A percentile compares a stretch with the other conserved stretches of the same genome.
Conservation (phyloP, 2,329 filamentous ascomycete species). For the Scedosporium dehoogii region DNA sequence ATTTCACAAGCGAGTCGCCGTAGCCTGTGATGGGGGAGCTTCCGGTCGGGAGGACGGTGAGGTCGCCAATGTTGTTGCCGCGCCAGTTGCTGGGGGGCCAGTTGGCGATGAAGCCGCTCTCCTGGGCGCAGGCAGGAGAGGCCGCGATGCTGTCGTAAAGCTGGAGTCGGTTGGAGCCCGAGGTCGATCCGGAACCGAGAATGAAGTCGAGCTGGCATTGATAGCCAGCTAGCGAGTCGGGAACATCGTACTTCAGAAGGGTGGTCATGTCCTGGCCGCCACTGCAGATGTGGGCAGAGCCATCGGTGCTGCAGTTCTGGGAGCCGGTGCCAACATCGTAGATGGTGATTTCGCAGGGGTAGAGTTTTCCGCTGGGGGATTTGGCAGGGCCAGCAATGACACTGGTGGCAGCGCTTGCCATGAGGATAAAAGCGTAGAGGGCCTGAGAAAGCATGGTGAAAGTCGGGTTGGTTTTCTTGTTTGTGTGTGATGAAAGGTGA, state of each 20-base stretch:
- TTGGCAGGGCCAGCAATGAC: too few relatives aligned
- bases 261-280: conserved; percentile 17
- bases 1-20: conserved; percentile 8
- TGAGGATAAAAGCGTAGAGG: neutral
- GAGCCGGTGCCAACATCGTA: neutral
- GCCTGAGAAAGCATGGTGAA: too few relatives aligned
- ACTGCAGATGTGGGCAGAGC: conserved; percentile 5
- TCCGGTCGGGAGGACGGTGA: conserved; percentile 5
- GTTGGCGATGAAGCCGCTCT: conserved; percentile 7
- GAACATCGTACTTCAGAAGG: conserved; percentile 20
- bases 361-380: too few relatives aligned
- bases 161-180: conserved; percentile 18
- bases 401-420: too few relatives aligned
- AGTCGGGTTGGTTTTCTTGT: too few relatives aligned
- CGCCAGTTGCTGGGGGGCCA: conserved; percentile 19
- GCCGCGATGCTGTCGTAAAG: conserved; percentile 16
- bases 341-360: neutral
- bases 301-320: neutral
- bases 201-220: conserved; percentile 18
- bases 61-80: conserved; percentile 13
- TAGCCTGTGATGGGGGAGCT: conserved; percentile 3
- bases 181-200: conserved; percentile 12
- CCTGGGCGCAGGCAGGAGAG: conserved; percentile 12
- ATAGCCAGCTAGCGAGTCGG: conserved; percentile 12
- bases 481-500: too few relatives aligned